Evolutionary conservation across 2,329 filamentous ascomycete genomes (phyloP), one percentile per base, ranked within the genome.

Genomic region (Penicillium sp.): DNA sequence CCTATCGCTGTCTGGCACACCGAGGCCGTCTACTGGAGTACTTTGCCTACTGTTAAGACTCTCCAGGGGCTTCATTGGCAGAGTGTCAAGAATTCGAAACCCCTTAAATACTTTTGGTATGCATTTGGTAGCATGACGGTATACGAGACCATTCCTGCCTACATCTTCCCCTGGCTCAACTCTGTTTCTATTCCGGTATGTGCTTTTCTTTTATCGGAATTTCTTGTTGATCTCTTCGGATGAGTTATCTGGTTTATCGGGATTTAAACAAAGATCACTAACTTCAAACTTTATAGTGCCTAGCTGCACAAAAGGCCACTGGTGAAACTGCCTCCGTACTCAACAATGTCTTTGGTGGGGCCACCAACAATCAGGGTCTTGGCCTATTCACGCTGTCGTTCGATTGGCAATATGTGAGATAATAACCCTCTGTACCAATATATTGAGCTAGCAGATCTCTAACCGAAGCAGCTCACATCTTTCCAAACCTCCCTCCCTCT

Each of bases 1-100:
- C 81, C 82, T 0, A 75, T 84, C 36, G 74, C 76, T 1, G 81
- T 84, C 11, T 84, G 79, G 75, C 81, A 82, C 49, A 78, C 80
- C 5, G 81, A 84, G 14, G 76, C 80, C 2, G 82, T 84, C 3
- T 84, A 82, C 68, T 84, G 82, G 82, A 71, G 74, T 35, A 80
- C 73, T 6, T 65, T 84, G 4, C 82, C 82, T 0, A 79, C 76
- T 0, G 80, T 83, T 49, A 83, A 82, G 60, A 77, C 76, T 0
- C 76, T 83, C 8, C 81, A 84, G 57, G 79, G 79, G 0, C 72
- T 84, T 4, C 81, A 84, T 59, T 84, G 80, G 78, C 75, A 83
- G 42, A 64, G 77, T 0, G 17, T 82, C 30, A 80, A 79, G 63
- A 71, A 75, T 58, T 81, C 79, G 0, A 81, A 81, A 60, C 81